Evolutionary conservation across 148 eudicot species (phyloP).

Genomic region (Oxyria digyna): DNA sequence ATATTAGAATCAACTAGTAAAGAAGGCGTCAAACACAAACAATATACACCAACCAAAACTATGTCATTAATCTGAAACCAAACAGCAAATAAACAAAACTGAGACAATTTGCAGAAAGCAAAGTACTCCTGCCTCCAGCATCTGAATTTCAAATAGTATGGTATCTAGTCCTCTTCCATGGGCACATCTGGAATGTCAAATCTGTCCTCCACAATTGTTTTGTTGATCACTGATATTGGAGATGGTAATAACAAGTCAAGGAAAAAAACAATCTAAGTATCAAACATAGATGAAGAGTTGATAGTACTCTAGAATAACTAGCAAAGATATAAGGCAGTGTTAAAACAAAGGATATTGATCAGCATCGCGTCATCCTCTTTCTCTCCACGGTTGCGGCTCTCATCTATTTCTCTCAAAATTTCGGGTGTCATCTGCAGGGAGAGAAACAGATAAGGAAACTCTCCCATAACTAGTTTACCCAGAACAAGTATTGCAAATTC

Average conservation of each 20-base stretch:
- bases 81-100: background rate
- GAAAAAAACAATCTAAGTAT: conserved; percentile 9
- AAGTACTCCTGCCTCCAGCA: background rate
- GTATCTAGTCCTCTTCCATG: conserved; percentile 64
- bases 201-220: conserved; percentile 68
- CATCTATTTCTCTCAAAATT: conserved; percentile 57
- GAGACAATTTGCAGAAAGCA: background rate
- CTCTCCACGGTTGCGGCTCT: conserved; percentile 80
- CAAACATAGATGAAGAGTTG: background rate
- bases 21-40: background rate
- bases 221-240: conserved; percentile 54
- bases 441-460: conserved; percentile 8
- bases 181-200: conserved; percentile 90
- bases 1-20: too few relatives aligned
- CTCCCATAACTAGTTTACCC: background rate
- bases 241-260: conserved; percentile 60
- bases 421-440: conserved; percentile 74
- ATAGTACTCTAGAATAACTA: background rate
- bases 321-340: background rate
- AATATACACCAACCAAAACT: background rate
- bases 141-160: background rate
- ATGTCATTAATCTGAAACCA: background rate
- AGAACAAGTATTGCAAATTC: background rate
- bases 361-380: conserved; percentile 56
- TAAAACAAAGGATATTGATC: conserved; percentile 54